Evolutionary conservation across 106 monocot species (phyloP).

Genomic region (Iris macrosiphon): DNA sequence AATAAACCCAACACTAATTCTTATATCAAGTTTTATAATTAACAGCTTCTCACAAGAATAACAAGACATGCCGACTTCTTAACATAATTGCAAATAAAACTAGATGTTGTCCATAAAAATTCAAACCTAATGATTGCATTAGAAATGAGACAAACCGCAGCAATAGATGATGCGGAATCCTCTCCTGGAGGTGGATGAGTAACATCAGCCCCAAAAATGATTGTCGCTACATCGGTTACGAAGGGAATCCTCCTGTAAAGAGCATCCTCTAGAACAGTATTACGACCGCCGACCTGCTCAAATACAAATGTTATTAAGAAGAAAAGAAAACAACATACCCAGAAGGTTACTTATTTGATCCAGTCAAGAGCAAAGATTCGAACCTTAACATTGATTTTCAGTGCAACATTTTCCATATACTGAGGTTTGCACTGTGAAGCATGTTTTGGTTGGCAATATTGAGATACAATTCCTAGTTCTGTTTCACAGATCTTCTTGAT

Average conservation of each 20-base stretch:
- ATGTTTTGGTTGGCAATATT: constrained; percentile 64
- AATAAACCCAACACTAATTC: too few relatives aligned
- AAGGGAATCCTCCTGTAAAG: constrained; percentile 28
- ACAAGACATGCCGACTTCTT: too few relatives aligned
- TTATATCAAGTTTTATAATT: too few relatives aligned
- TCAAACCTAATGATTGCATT: too few relatives aligned
- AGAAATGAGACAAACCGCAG: constrained; percentile 73
- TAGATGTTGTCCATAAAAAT: too few relatives aligned
- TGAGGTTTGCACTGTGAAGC: constrained; percentile 25
- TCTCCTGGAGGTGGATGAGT: constrained; percentile 89
- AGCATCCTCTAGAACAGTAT: constrained; percentile 62
- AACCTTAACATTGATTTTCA: constrained; percentile 95
- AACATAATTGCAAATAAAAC: too few relatives aligned
- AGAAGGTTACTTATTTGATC: background rate
- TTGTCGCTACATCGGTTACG: constrained; percentile 49
- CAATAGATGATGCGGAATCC: constrained; percentile 64
- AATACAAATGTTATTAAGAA: too few relatives aligned
- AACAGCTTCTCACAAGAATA: too few relatives aligned
- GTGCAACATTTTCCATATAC: constrained; percentile 76
- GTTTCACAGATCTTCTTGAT: constrained; percentile 79
- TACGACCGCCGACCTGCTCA: constrained; percentile 39
- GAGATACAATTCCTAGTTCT: constrained; percentile 68
- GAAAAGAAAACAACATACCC: background rate
- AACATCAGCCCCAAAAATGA: constrained; percentile 95
- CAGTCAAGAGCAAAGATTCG: background rate